Base-by-base conservation (phyloP, 192 early-diverging fungal species). In the Podila minutissima region DNA sequence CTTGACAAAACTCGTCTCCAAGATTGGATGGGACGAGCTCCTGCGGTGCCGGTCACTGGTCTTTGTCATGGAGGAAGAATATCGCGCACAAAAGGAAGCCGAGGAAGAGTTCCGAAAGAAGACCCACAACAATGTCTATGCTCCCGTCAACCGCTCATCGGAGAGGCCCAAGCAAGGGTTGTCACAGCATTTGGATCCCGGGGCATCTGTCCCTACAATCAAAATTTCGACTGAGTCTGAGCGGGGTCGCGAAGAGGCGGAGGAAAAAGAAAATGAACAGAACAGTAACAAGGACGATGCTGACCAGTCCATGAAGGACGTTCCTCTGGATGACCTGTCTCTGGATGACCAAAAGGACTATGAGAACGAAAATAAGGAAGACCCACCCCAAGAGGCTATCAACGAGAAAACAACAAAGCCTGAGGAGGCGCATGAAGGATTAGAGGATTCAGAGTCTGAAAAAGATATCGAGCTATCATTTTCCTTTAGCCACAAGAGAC, bases 11-110 rank as follows among this genome's bases (percentile, higher is more conserved):
- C 90, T 99, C 17, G 93, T 94, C 32, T 82, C 88, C 55, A 91
- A 92, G 35, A 91, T 95, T 70, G 98, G 98, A 17, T 99, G 98
- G 98, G 97, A 99, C 65, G 96, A 97, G 71, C 85, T 99, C 59
- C 88, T 99, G 53, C 84, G 88, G 62, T 91, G 91, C 55, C 89
- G 97, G 69, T 96, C 95, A n/a, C 75, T 84, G 57, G 97, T 95
- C 5, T 99, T 99, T 88, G 97, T 99, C 10, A 99, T 99, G 98
- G 98, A 99, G 61, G 98, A 99, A 70, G 98, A 99, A 76, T 99
- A 99, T 76, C 83, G 83, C 68, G 87, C 87, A 71, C 89, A 89
- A 68, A 90, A 90, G 69, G 93, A 94, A 24, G 84, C 91, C 35
- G 90, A 89, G 19, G 96, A 97, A 69, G 90, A 92, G 61, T 74